A percentile compares a stretch with the other conserved stretches of the same genome.
Conservation (phyloP, 2,329 filamentous ascomycete genomes). For the Penicillium brevicompactum region DNA sequence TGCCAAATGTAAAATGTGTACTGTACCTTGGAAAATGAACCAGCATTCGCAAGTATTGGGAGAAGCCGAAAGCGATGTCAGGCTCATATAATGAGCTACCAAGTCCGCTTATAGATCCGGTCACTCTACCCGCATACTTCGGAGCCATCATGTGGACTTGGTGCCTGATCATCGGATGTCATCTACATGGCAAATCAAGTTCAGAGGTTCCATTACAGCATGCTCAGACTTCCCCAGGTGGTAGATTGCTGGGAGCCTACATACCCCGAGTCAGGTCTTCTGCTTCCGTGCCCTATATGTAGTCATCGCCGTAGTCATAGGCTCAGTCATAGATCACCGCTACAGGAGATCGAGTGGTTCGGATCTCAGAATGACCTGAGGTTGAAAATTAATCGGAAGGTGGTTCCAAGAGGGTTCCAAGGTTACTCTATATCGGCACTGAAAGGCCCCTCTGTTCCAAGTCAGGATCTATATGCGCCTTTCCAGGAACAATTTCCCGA, state of each 20-base stretch:
- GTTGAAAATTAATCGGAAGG: too few species aligned
- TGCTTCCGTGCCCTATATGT: not conserved
- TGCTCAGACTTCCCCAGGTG: not conserved
- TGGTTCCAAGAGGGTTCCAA: not conserved
- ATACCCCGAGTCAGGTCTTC: not conserved
- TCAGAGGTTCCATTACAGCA: not conserved
- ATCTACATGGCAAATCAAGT: not conserved
- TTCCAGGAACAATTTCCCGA: too few species aligned
- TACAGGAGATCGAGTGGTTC: too few species aligned
- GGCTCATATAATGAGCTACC: not conserved
- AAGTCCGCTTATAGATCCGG: not conserved
- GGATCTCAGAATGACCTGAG: not conserved
- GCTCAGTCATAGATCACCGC: too few species aligned
- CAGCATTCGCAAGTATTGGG: too few species aligned
- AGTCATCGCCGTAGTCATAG: not conserved
- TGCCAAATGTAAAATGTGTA: too few species aligned
- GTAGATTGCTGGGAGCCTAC: not conserved
- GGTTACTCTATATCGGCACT: not conserved
- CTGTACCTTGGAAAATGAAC: too few species aligned
- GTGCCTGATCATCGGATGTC: not conserved
- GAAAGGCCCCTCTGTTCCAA: not conserved
- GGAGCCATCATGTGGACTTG: not conserved
- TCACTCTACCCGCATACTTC: too few species aligned
- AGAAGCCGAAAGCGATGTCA: not conserved
- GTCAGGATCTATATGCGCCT: not conserved